A percentile compares a stretch with the other conserved stretches of the same genome.
Conservation (phyloP, 2,329 filamentous ascomycete species). For the Fusarium sp. region DNA sequence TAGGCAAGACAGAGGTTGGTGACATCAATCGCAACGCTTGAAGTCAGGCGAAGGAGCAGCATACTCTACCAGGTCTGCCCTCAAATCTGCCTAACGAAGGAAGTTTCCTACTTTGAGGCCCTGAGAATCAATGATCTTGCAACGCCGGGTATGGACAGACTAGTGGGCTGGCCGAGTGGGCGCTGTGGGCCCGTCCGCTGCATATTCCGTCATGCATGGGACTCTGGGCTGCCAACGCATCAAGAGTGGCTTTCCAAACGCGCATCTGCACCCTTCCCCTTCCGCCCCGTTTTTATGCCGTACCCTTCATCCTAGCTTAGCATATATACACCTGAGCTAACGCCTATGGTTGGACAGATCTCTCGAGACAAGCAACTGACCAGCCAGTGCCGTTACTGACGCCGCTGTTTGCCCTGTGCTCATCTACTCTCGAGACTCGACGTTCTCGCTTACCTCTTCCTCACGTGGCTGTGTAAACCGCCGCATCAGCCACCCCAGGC, state of each 20-base stretch:
- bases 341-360: conserved; percentile 56
- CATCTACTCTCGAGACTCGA: conserved; percentile 23
- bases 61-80: background rate
- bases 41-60: conserved; percentile 7
- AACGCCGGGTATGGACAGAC: conserved; percentile 23
- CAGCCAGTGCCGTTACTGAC: conserved; percentile 43
- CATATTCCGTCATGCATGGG: conserved; percentile 73
- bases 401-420: conserved; percentile 39
- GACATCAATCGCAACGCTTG: conserved; percentile 10
- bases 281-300: conserved; percentile 43
- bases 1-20: conserved; percentile 2
- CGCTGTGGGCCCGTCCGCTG: conserved; percentile 55
- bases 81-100: conserved; percentile 19
- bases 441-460: conserved; percentile 30
- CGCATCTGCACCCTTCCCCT: conserved; percentile 49
- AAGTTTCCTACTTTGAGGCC: conserved; percentile 38
- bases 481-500: conserved; percentile 52
- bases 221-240: conserved; percentile 56
- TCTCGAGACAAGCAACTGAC: conserved; percentile 46
- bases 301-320: conserved; percentile 45
- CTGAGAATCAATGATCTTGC: conserved; percentile 28
- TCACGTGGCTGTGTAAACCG: conserved; percentile 62
- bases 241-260: conserved; percentile 53
- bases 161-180: conserved; percentile 45
- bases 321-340: conserved; percentile 55